A percentile compares a stretch with the other conserved stretches of the same genome.
Evolutionary conservation across 495 filamentous ascomycete species (phyloP).

Genomic region (Trichocladium antarcticum): DNA sequence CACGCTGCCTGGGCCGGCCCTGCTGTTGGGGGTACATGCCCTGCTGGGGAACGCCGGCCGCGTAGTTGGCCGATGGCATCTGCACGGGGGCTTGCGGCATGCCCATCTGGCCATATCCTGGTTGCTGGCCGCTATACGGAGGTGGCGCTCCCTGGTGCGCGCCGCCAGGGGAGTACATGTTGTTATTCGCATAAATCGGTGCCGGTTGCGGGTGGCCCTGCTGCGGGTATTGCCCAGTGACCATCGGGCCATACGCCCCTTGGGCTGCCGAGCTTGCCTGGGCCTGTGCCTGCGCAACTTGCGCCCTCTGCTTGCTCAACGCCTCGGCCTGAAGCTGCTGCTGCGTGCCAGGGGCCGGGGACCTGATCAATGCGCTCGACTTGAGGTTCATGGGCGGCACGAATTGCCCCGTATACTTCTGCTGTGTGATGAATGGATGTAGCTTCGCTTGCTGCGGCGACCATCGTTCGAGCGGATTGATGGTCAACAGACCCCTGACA

Average conservation of each 20-base stretch:
- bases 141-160: slow-evolving; percentile 61
- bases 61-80: slow-evolving; percentile 57
- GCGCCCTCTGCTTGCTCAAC: slow-evolving; percentile 74
- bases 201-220: slow-evolving; percentile 37
- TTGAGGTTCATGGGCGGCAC: slow-evolving; percentile 97
- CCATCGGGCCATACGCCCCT: slow-evolving; percentile 35
- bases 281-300: slow-evolving; percentile 54
- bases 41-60: neutral
- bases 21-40: slow-evolving; percentile 67
- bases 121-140: slow-evolving; percentile 64
- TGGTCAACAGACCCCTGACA: slow-evolving; percentile 85
- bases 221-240: slow-evolving; percentile 34
- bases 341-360: slow-evolving; percentile 90
- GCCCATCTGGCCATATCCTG: slow-evolving; percentile 66
- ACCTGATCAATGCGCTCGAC: slow-evolving; percentile 66
- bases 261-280: slow-evolving; percentile 46
- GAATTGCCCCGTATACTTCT: slow-evolving; percentile 92
- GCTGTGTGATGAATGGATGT: slow-evolving; percentile 97
- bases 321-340: slow-evolving; percentile 93
- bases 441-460: slow-evolving; percentile 95
- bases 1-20: slow-evolving; percentile 61
- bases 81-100: slow-evolving; percentile 54
- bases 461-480: slow-evolving; percentile 95
- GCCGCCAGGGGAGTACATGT: slow-evolving; percentile 64
- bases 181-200: slow-evolving; percentile 56